Percentiles rank a stretch among this genome's conserved stretches.
These are phyloP conservation scores for Omphalotus guepiniiformis DNA, from an alignment of 768 basidiomycete species.

Conservation along the genomic window DNA sequence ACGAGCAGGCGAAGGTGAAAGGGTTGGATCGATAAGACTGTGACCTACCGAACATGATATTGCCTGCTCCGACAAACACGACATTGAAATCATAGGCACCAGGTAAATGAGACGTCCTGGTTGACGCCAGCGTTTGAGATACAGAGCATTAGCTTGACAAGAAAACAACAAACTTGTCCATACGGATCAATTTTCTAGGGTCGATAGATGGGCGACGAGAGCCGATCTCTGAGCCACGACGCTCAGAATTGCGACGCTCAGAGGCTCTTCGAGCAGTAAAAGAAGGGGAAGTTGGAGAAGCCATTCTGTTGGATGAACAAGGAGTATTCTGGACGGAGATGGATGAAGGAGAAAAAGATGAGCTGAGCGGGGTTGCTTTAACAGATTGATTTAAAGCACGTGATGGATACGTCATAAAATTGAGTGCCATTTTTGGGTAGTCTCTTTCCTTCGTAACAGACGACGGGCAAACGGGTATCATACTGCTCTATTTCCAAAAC, in stretches of 20 bases:
- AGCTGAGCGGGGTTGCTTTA: neutral
- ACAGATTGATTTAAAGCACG: neutral
- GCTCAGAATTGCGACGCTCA: constrained; percentile 39
- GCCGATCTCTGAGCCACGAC: constrained; percentile 45
- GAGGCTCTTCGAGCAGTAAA: constrained; percentile 43
- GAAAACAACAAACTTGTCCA: constrained; percentile 62
- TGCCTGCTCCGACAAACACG: constrained; percentile 92
- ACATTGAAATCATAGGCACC: constrained; percentile 85
- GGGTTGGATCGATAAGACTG: constrained; percentile 1
- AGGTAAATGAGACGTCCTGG: constrained; percentile 45
- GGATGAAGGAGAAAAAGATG: constrained; percentile 2
- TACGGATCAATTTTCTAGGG: constrained; percentile 68
- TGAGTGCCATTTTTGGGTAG: neutral
- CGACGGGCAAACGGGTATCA: neutral
- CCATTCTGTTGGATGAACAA: neutral
- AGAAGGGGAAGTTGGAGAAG: constrained; percentile 7
- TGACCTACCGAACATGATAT: constrained; percentile 90
- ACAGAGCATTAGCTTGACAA: constrained; percentile 6
- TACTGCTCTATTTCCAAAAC: neutral
- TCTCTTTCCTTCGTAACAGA: neutral
- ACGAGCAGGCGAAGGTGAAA: neutral
- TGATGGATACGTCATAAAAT: neutral
- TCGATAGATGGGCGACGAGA: constrained; percentile 75
- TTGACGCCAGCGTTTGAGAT: constrained; percentile 11
- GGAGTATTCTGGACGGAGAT: constrained; percentile 2